phyloP scores from a whole-genome alignment of 805 yeast genomes.

The Debaryomyces tyrocola region DNA sequence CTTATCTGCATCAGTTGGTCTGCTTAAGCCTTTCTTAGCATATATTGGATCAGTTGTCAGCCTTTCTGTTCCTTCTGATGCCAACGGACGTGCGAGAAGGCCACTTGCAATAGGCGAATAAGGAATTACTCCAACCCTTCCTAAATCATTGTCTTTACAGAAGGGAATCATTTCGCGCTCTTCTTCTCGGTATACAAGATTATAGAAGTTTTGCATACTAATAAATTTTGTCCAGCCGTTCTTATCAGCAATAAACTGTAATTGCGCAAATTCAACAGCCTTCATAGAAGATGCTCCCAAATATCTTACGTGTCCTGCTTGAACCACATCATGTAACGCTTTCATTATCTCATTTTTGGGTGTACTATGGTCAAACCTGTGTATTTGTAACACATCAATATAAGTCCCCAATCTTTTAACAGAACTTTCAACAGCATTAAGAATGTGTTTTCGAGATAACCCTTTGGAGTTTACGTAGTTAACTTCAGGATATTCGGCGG shows the following conservation, averaged over 20 bases:
- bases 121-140: slow-evolving; percentile 53
- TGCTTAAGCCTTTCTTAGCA: slow-evolving; percentile 5
- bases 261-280: slow-evolving; percentile 51
- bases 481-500: too few species aligned
- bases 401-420: slow-evolving; percentile 51
- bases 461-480: slow-evolving; percentile 21
- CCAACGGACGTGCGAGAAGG: slow-evolving; percentile 47
- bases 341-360: slow-evolving; percentile 57
- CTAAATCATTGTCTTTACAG: slow-evolving; percentile 43
- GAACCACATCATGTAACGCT: slow-evolving; percentile 53
- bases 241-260: slow-evolving; percentile 56
- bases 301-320: slow-evolving; percentile 48
- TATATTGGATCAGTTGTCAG: too few species aligned
- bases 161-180: slow-evolving; percentile 60
- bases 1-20: slow-evolving; percentile 12
- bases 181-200: slow-evolving; percentile 57
- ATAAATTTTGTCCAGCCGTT: slow-evolving; percentile 57
- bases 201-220: slow-evolving; percentile 57
- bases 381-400: slow-evolving; percentile 57
- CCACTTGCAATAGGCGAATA: slow-evolving; percentile 64
- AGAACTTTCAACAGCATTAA: slow-evolving; percentile 43
- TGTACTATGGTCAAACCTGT: slow-evolving; percentile 48
- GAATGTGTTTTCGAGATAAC: slow-evolving; percentile 35
- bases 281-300: slow-evolving; percentile 66
- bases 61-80: not conserved